Percentiles rank a stretch among this genome's conserved stretches.
Conservation (phyloP, 345 rosid genomes). For the Ricinus communis region DNA sequence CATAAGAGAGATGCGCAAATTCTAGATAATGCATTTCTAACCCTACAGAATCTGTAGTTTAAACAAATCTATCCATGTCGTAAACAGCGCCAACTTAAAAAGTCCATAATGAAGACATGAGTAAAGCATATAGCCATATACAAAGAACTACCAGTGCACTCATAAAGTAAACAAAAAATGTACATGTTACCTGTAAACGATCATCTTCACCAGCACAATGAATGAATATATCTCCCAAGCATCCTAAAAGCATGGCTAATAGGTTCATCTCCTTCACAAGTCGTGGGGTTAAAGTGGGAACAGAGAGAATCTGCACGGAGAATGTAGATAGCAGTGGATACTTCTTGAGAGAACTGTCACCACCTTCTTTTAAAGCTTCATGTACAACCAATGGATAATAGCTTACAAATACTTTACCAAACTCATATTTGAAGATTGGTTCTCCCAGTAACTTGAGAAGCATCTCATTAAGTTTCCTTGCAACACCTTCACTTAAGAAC, state of each 20-base stretch:
- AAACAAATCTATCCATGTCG: neutral
- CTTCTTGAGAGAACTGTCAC: slow-evolving; percentile 42
- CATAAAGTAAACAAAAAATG: neutral
- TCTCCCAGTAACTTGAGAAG: slow-evolving; percentile 85
- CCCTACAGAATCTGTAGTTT: neutral
- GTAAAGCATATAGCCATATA: neutral
- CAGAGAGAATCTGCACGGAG: slow-evolving; percentile 94
- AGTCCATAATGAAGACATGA: neutral
- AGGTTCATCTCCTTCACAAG: slow-evolving; percentile 85
- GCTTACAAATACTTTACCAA: slow-evolving; percentile 73
- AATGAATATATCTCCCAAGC: slow-evolving; percentile 64
- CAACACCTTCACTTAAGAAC: slow-evolving; percentile 48
- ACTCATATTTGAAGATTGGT: slow-evolving; percentile 81
- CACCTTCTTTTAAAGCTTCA: slow-evolving; percentile 56
- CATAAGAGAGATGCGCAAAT: neutral
- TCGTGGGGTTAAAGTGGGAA: slow-evolving; percentile 83
- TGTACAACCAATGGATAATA: slow-evolving; percentile 71
- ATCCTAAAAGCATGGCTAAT: slow-evolving; percentile 63
- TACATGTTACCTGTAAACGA: slow-evolving; percentile 54
- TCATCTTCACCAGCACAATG: slow-evolving; percentile 78
- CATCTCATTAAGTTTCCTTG: slow-evolving; percentile 65
- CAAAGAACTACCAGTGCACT: neutral
- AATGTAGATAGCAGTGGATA: slow-evolving; percentile 61
- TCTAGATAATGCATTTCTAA: neutral
- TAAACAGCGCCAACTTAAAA: neutral